Evolutionary conservation across 2,329 filamentous ascomycete species (phyloP), one percentile per base, ranked within the genome.

Genomic region (Dothidotthia symphoricarpi): DNA sequence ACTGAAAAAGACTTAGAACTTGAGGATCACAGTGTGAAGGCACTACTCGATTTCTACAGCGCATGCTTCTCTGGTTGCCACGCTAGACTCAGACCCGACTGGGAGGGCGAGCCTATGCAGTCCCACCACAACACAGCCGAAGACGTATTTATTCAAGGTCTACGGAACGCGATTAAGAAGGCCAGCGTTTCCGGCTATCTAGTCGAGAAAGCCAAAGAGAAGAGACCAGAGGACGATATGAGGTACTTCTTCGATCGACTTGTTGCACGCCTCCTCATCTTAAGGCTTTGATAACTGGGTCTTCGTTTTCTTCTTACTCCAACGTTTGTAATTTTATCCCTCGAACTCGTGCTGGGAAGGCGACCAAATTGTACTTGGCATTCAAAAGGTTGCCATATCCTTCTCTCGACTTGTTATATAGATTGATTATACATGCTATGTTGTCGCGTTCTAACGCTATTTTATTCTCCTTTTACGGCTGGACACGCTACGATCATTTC

Each of bases 171-270:
- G 13, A 41, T 43, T 24, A 47, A 14, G 36, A 57, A 16, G 17
- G 55, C 54, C 3, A 41, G 35, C 19, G 31, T 34, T 2, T 47
- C 31, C 3, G 42, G 43, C 1, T 66, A 67, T 41, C 37, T 67
- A 3, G 29, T 33, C 6, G 36, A 28, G 13, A 59, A 59, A 30
- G 51, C 46, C 4, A 34, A 28, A 9, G 54, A 43, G 25, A 46
- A 47, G 28, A 49, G 54, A 24, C 17, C 34, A 7, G 51, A 45
- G 5, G 54, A 56, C 7, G 62, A 64, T 10, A 66, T 68, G 61
- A 53, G 48, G 2, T 61, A 50, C 22, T 68, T 64, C 38, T 69
- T 69, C 34, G 66, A 69, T 39, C 45, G 66, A 16, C 35, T 68
- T 22, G 57, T 65, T 3, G 66, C 63, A 10, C 49, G 55, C 25